Evolutionary conservation across 2,329 filamentous ascomycete genomes (phyloP), one percentile per base, ranked within the genome.

Genomic region (Diaporthe citri): DNA sequence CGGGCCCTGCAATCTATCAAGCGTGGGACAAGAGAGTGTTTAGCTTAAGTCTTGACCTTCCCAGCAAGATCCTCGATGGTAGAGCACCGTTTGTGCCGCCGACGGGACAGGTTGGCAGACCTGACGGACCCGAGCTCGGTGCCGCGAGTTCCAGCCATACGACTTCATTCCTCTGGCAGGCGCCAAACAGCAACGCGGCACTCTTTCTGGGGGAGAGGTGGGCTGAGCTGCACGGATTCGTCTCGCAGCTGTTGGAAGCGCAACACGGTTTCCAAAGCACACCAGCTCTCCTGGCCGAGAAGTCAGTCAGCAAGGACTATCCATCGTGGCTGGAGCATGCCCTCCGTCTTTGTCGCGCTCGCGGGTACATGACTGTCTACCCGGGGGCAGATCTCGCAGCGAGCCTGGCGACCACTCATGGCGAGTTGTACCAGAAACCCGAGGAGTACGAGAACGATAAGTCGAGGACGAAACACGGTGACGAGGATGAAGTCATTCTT

Each of bases 171-270:
- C 86, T 97, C 12, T 98, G 95, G 93, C 94, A 98, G 83, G 91
- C 92, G 2, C 96, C 96, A 7, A 94, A 92, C 77, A 94, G 93
- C 80, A 93, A 97, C 77, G 96, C 96, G 0, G 90, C 92, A 15
- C 87, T 99, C 13, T 93, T 96, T 81, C 92, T 97, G 73, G 95
- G 96, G 57, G 91, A 95, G 64, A 95, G 93, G 80, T 99, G 97
- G 97, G 86, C 90, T 17, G 94, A 97, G 78, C 88, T 98, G 13
- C 95, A 98, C 81, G 90, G 91, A 15, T 97, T 97, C 79, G 88
- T 97, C 2, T 90, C 93, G 15, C 88, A 90, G 64, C 87, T 92
- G 9, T 85, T 96, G 22, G 84, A 87, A 43, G 81, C 81, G 25
- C 85, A 87, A 56, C 82, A 84, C 48, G 78, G 78, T 36, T 66